Percentiles rank a stretch among this genome's conserved stretches.
These are phyloP conservation scores for Zygnema circumcarinatum DNA, from an alignment of 139 green algal species.

Conservation along the genomic window DNA sequence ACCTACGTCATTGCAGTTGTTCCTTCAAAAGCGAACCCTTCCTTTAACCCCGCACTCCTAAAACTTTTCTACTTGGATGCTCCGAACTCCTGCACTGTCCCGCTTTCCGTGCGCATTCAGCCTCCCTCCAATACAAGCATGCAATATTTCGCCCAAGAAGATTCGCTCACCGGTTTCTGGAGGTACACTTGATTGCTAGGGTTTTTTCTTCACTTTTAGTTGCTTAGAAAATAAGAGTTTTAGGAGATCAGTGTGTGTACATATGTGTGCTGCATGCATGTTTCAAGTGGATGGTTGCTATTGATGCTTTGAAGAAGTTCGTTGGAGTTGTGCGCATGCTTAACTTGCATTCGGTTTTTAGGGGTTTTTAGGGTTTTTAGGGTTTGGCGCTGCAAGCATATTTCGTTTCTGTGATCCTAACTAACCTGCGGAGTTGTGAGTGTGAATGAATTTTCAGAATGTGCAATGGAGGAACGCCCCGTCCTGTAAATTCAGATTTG, in stretches of 20 bases:
- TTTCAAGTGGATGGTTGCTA: no score
- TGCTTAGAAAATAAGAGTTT: background rate
- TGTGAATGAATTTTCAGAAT: background rate
- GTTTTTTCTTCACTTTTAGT: background rate
- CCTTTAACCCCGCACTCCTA: background rate
- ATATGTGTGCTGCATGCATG: background rate
- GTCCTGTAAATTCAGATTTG: background rate
- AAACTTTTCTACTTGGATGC: background rate
- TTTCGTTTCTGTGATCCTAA: background rate
- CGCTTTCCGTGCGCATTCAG: background rate
- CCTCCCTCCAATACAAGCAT: background rate
- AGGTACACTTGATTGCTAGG: background rate
- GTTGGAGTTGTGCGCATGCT: background rate
- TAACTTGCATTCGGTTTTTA: background rate
- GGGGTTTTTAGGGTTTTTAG: background rate
- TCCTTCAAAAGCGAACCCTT: background rate
- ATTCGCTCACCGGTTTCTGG: background rate
- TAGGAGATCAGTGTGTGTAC: background rate
- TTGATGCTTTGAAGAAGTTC: background rate
- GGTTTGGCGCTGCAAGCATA: background rate
- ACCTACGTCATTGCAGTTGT: background rate
- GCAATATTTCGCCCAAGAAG: background rate
- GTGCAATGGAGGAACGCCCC: background rate
- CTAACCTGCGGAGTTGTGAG: background rate
- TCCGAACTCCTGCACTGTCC: background rate